These are phyloP conservation scores for Moesziomyces parantarcticus DNA, from an alignment of 1,284 basidiomycete species.

Conservation along the genomic window DNA sequence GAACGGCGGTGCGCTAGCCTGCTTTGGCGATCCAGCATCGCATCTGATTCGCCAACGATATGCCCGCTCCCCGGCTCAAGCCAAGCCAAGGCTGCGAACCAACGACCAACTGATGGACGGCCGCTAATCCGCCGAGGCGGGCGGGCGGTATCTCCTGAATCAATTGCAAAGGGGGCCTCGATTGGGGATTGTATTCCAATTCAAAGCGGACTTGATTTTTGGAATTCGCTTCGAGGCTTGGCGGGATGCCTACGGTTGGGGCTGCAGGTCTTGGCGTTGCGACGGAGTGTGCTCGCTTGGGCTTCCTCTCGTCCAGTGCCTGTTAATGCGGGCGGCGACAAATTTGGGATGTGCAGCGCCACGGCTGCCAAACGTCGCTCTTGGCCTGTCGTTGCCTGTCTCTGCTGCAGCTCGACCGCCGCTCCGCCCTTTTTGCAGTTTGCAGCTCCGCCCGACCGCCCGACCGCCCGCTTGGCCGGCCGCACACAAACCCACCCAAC, in stretches of 20 bases:
- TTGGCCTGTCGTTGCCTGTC: slow-evolving; percentile 17
- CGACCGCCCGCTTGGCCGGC: background rate
- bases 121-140: no score
- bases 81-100: no score
- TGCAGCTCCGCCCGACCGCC: background rate
- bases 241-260: slow-evolving; percentile 40
- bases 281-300: slow-evolving; percentile 1
- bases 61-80: background rate
- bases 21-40: background rate
- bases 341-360: no score
- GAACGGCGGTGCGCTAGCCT: slow-evolving; percentile 18
- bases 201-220: background rate
- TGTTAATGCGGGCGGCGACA: no score
- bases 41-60: background rate
- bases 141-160: no score
- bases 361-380: no score
- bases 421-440: slow-evolving; percentile 24
- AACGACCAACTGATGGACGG: no score
- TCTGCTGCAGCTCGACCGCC: slow-evolving; percentile 22
- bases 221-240: slow-evolving; percentile 22
- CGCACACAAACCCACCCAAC: background rate
- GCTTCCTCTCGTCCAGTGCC: slow-evolving; percentile 28
- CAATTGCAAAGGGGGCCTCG: no score
- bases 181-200: background rate
- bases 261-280: slow-evolving; percentile 37